Percentiles rank a stretch among this genome's conserved stretches.
phyloP scores from a whole-genome alignment of 352 stramenopile species.

The Phytopythium aichiense region DNA sequence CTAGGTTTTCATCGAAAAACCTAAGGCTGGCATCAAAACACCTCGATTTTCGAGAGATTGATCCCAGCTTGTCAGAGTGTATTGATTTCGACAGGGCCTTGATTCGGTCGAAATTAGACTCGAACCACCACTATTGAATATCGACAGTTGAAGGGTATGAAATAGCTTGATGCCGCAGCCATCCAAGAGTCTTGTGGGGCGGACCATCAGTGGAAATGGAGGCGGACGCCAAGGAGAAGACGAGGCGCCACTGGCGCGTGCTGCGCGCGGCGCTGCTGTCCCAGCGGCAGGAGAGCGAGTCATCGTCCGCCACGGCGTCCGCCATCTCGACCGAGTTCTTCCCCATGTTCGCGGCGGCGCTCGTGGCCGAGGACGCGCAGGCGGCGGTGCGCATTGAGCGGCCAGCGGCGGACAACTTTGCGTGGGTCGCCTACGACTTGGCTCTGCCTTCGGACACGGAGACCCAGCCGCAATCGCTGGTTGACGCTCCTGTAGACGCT shows the following conservation, averaged over 20 bases:
- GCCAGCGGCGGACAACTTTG: slow-evolving; percentile 28
- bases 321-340: slow-evolving; percentile 67
- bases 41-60: too few species aligned
- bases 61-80: too few species aligned
- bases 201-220: neutral
- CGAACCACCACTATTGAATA: too few species aligned
- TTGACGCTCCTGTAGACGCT: neutral
- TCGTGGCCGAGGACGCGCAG: slow-evolving; percentile 10
- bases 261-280: slow-evolving; percentile 57
- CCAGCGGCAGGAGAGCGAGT: slow-evolving; percentile 16
- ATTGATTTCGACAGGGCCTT: too few species aligned
- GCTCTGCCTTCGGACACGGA: slow-evolving; percentile 8
- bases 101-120: too few species aligned
- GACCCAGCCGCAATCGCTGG: neutral
- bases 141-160: too few species aligned
- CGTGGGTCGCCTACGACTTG: slow-evolving; percentile 46
- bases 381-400: slow-evolving; percentile 6
- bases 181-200: too few species aligned
- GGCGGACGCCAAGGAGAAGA: slow-evolving; percentile 24
- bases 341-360: slow-evolving; percentile 23
- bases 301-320: slow-evolving; percentile 34
- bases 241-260: slow-evolving; percentile 60
- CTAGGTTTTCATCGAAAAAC: too few species aligned
- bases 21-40: too few species aligned
- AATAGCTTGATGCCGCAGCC: too few species aligned